Evolutionary conservation across 2,329 filamentous ascomycete species (phyloP), one percentile per base, ranked within the genome.

Genomic region (Teratosphaeria pseudoeucalypti): DNA sequence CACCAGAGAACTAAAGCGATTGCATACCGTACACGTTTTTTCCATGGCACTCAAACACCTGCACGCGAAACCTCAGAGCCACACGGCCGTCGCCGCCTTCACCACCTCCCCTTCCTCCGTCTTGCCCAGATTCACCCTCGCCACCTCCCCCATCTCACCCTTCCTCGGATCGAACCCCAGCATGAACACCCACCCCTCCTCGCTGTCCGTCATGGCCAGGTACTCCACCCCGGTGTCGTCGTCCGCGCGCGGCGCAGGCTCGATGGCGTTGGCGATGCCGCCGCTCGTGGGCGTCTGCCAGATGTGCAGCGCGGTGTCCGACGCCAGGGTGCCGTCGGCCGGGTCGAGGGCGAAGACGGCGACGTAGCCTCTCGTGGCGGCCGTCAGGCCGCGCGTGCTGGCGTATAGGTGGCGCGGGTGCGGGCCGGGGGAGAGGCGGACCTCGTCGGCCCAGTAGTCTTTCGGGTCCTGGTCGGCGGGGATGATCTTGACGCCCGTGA

Each of bases 361-460:
- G 2, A 72, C 69, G 57, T 69, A 72, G 1, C 70, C 70, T 57
- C 66, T 70, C 5, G 70, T 72, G 4, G 64, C 61, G 10, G 67
- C 65, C 32, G 69, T 61, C 26, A 73, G 58, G 6, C 71, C 71
- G 12, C 71, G 61, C 6, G 70, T 73, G 3, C 69, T 72, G 16
- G 71, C 70, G 55, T 71, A 73, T 29, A 73, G 60, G 58, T 71
- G 70, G 43, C 54, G 62, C 6, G 71, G 71, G 4, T 61, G 59
- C 6, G 60, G 23, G 23, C 23, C 65, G 2, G 65, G 68, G 16
- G 69, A 71, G 16, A 70, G 60, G 6, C 71, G 66, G 4, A 73
- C 71, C 55, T 73, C 71, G 56, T 73, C 71, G 2, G 71, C 71
- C 71, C 71, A 73, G 60, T 69, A 73, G 6, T 67, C 54, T 43